phyloP scores from a whole-genome alignment of 805 yeast genomes.

The Cephaloascus fragrans region DNA sequence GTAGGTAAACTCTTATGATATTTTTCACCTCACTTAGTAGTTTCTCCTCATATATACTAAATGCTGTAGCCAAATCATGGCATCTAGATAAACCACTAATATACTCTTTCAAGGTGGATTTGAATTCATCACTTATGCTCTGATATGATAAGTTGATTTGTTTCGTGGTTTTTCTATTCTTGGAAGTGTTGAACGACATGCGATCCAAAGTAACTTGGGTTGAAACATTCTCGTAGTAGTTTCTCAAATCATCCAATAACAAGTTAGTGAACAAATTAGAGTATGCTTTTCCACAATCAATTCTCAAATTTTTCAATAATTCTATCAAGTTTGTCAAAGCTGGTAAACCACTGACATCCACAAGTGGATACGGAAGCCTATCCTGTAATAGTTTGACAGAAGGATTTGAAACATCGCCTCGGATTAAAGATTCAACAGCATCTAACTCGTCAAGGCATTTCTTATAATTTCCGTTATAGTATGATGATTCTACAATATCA shows the following conservation, averaged over 20 bases:
- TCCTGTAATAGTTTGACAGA: constrained; percentile 18
- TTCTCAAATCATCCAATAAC: constrained; percentile 52
- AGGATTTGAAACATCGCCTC: constrained; percentile 31
- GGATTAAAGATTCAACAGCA: constrained; percentile 44
- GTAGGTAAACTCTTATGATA: constrained; percentile 58
- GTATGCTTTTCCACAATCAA: constrained; percentile 63
- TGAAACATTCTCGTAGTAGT: constrained; percentile 43
- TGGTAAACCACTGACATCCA: constrained; percentile 33
- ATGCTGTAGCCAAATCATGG: constrained; percentile 52
- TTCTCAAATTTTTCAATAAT: constrained; percentile 42
- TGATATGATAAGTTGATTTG: constrained; percentile 26
- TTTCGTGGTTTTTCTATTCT: constrained; percentile 11
- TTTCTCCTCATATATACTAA: constrained; percentile 53
- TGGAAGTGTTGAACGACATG: constrained; percentile 15
- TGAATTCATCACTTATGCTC: constrained; percentile 26
- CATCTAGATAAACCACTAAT: constrained; percentile 52
- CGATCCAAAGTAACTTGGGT: constrained; percentile 40
- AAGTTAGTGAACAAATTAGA: constrained; percentile 45
- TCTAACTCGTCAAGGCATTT: constrained; percentile 50
- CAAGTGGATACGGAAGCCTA: constrained; percentile 18
- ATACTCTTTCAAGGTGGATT: constrained; percentile 30
- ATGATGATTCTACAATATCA: constrained; percentile 38
- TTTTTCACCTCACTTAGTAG: constrained; percentile 65
- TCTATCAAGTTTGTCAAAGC: constrained; percentile 43
- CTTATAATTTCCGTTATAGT: constrained; percentile 34